These are phyloP conservation scores for Penicilliopsis zonata DNA, from an alignment of 495 filamentous ascomycete genomes.

Conservation along the genomic window DNA sequence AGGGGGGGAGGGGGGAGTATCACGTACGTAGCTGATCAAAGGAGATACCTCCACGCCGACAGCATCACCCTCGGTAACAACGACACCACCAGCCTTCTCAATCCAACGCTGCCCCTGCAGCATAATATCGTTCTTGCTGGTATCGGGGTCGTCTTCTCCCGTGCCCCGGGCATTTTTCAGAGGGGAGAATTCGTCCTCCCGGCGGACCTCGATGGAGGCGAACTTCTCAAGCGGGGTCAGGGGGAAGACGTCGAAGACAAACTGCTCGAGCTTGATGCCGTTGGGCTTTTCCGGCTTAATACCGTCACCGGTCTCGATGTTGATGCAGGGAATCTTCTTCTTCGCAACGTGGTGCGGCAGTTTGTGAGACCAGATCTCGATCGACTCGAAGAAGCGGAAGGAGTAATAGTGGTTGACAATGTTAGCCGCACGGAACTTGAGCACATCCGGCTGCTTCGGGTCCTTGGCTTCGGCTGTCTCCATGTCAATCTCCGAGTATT, in stretches of 20 bases:
- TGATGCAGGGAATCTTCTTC: constrained; percentile 93
- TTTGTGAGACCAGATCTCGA: constrained; percentile 72
- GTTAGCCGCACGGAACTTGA: constrained; percentile 96
- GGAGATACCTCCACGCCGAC: constrained; percentile 84
- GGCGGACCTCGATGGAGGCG: constrained; percentile 87
- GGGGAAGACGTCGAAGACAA: constrained; percentile 98
- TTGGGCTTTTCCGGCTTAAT: constrained; percentile 91
- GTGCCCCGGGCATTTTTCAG: constrained; percentile 92
- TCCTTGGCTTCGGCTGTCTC: constrained; percentile 82
- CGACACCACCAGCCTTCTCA: constrained; percentile 60
- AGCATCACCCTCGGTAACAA: constrained; percentile 57
- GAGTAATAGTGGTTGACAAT: constrained; percentile 99
- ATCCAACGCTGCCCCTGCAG: constrained; percentile 78
- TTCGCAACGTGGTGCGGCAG: constrained; percentile 90
- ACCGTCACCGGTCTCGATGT: constrained; percentile 60
- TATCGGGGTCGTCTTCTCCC: constrained; percentile 88
- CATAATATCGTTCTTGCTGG: constrained; percentile 80
- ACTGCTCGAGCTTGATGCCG: constrained; percentile 98
- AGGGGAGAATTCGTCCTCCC: constrained; percentile 97
- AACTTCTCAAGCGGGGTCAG: constrained; percentile 78
- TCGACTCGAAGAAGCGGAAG: constrained; percentile 81
- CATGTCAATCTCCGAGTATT: constrained; percentile 95
- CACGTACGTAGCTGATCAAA: constrained; percentile 87
- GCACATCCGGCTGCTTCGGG: constrained; percentile 63
- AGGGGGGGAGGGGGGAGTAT: no score